Percentiles rank a stretch among this genome's conserved stretches.
These are phyloP conservation scores for Cladochytrium replicatum DNA, from an alignment of 192 early-diverging fungal species.

Conservation along the genomic window DNA sequence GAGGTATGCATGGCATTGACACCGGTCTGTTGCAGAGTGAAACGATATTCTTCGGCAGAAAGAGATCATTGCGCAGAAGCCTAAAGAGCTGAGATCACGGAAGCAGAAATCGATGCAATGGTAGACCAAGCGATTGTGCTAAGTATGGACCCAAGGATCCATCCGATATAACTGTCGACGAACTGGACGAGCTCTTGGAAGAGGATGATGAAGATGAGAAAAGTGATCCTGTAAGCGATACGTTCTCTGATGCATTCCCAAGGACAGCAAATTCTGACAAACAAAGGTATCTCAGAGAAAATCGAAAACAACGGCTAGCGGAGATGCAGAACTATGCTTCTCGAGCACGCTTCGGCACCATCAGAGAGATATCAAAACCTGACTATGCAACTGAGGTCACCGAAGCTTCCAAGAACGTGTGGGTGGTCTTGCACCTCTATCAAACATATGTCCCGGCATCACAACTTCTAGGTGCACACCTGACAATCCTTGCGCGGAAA, in stretches of 20 bases:
- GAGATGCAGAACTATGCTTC: constrained; percentile 65
- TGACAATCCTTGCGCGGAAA: constrained; percentile 60
- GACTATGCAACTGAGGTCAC: constrained; percentile 85
- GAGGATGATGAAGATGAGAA: constrained; percentile 67
- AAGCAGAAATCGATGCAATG: constrained; percentile 65
- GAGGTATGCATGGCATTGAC: too few species aligned
- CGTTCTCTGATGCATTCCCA: background rate
- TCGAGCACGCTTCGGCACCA: constrained; percentile 75
- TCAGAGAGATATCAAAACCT: constrained; percentile 82
- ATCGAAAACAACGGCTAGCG: constrained; percentile 59
- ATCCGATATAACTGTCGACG: constrained; percentile 44
- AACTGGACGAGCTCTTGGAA: constrained; percentile 89
- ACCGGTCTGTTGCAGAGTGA: too few species aligned
- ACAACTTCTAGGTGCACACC: constrained; percentile 67
- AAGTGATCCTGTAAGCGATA: background rate
- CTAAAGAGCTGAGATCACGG: constrained; percentile 50
- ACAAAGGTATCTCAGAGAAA: constrained; percentile 26
- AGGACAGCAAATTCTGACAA: constrained; percentile 15
- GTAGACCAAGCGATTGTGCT: constrained; percentile 57
- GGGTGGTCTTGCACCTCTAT: constrained; percentile 63
- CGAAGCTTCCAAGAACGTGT: constrained; percentile 69
- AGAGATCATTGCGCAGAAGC: constrained; percentile 80
- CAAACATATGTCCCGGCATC: constrained; percentile 69
- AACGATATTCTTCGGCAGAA: constrained; percentile 89
- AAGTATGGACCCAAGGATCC: constrained; percentile 46